phyloP scores from a whole-genome alignment of 1,284 basidiomycete species.

The Trametes hirsuta region DNA sequence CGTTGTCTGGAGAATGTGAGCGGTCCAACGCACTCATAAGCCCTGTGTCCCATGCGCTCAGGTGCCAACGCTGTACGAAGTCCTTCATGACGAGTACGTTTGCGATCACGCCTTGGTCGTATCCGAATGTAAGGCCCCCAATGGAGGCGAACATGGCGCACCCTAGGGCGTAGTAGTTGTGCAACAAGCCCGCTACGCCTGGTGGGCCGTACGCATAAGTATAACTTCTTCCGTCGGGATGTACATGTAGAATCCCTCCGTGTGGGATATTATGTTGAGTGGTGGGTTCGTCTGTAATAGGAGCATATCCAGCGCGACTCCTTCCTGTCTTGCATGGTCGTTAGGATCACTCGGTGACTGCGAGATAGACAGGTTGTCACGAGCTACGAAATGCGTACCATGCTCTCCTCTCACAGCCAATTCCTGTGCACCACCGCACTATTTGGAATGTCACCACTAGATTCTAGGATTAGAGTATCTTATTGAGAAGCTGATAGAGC shows the following conservation, averaged over 20 bases:
- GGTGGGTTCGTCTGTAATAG: conserved; percentile 7
- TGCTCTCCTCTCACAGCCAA: neutral
- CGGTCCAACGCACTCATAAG: conserved; percentile 64
- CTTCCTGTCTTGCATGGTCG: conserved; percentile 2
- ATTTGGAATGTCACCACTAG: no score
- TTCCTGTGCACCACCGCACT: no score
- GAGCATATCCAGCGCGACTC: conserved; percentile 15
- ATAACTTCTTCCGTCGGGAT: conserved; percentile 42
- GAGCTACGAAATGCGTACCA: neutral
- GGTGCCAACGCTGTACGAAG: conserved; percentile 66
- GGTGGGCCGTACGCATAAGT: conserved; percentile 70
- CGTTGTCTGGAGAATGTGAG: neutral
- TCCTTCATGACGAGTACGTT: conserved; percentile 85
- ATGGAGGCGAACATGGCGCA: conserved; percentile 76
- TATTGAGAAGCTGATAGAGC: no score
- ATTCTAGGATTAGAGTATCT: no score
- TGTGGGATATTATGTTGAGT: conserved; percentile 12
- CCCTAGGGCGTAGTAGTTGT: conserved; percentile 62
- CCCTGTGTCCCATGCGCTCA: conserved; percentile 73
- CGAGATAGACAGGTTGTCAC: no score
- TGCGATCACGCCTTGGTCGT: conserved; percentile 60
- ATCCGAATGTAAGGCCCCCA: conserved; percentile 79
- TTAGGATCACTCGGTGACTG: no score
- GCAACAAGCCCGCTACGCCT: conserved; percentile 62
- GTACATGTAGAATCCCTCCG: conserved; percentile 36